These are phyloP conservation scores for Ceratobasidium sp. DNA, from an alignment of 1,284 basidiomycete genomes.

Conservation along the genomic window DNA sequence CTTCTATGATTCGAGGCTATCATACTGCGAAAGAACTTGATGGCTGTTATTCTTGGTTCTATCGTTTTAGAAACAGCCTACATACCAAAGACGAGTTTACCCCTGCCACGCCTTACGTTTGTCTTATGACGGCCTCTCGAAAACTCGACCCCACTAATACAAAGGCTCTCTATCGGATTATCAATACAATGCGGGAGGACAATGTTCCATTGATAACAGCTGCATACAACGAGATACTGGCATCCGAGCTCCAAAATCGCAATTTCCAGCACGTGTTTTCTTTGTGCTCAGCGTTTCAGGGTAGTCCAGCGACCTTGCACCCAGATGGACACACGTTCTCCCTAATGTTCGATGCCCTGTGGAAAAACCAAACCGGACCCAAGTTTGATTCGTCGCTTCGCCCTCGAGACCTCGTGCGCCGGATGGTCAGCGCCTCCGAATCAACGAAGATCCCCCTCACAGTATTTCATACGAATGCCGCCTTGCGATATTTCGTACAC, in stretches of 20 bases:
- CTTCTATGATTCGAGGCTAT: constrained; percentile 37
- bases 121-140: constrained; percentile 28
- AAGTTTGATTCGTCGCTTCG: background rate
- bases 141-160: constrained; percentile 29
- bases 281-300: background rate
- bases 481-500: constrained; percentile 23
- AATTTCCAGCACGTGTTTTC: constrained; percentile 18
- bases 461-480: constrained; percentile 9
- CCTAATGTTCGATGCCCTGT: constrained; percentile 31
- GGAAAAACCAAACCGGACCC: constrained; percentile 39
- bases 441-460: background rate
- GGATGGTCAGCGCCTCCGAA: background rate
- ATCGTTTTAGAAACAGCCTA: constrained; percentile 1
- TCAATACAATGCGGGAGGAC: constrained; percentile 23
- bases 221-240: constrained; percentile 26
- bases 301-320: background rate
- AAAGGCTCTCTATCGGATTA: constrained; percentile 22
- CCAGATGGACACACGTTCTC: constrained; percentile 37
- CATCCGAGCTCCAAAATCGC: constrained; percentile 19
- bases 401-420: background rate
- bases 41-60: constrained; percentile 34
- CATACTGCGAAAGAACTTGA: constrained; percentile 24
- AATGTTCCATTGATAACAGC: background rate
- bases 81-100: background rate
- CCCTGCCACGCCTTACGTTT: constrained; percentile 24